A percentile compares a stretch with the other conserved stretches of the same genome.
Evolutionary conservation across 2,329 filamentous ascomycete species (phyloP).

Genomic region (Magnaporthales sp.): DNA sequence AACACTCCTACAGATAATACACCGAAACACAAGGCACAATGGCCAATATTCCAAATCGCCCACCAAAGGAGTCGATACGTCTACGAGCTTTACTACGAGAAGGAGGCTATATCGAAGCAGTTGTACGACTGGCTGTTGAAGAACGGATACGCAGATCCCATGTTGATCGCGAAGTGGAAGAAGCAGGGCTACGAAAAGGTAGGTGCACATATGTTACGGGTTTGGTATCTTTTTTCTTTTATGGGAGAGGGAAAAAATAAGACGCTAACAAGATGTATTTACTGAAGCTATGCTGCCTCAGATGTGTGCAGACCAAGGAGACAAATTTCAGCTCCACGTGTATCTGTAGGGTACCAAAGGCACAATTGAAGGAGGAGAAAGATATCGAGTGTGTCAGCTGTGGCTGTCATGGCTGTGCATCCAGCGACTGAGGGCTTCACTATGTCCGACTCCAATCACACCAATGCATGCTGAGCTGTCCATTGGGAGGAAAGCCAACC

Average conservation of each 20-base stretch:
- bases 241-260: neutral
- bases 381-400: conserved; percentile 92
- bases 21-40: conserved; percentile 80
- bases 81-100: conserved; percentile 96
- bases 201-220: conserved; percentile 15
- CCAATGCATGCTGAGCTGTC: neutral
- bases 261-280: neutral
- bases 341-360: conserved; percentile 88
- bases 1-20: conserved; percentile 77
- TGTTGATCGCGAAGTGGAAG: conserved; percentile 99
- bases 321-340: conserved; percentile 98
- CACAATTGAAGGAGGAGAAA: conserved; percentile 82
- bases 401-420: conserved; percentile 84
- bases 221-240: neutral
- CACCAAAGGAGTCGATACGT: conserved; percentile 90
- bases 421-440: conserved; percentile 57
- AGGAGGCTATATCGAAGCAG: conserved; percentile 85
- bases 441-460: neutral
- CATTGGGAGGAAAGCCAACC: neutral
- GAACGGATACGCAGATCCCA: conserved; percentile 90
- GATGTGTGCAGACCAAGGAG: conserved; percentile 98
- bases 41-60: conserved; percentile 96
- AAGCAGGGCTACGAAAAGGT: conserved; percentile 98
- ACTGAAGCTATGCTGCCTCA: conserved; percentile 74
- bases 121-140: conserved; percentile 96